Evolutionary conservation across 2,329 filamentous ascomycete genomes (phyloP).

Genomic region (Aspergillus novofumigatus): DNA sequence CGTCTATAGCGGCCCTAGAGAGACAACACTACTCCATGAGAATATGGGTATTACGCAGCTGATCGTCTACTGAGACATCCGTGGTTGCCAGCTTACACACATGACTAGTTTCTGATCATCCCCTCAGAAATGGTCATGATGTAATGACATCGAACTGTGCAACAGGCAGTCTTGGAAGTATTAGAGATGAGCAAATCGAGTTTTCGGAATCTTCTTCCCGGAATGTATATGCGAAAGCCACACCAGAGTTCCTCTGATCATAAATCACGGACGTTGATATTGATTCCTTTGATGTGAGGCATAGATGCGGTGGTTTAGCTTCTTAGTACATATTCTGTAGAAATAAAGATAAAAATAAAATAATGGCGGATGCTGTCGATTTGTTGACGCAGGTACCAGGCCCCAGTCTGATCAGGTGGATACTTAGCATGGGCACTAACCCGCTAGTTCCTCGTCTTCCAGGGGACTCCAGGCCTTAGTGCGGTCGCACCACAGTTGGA

Average conservation of each 20-base stretch:
- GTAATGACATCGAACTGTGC: slow-evolving; percentile 1
- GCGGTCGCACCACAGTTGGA: background rate
- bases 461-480: background rate
- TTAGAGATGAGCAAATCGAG: background rate
- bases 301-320: background rate
- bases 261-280: background rate
- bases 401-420: slow-evolving; percentile 2
- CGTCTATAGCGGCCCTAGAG: background rate
- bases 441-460: background rate
- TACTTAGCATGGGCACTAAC: background rate
- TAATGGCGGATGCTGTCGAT: background rate
- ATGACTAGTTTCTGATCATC: slow-evolving; percentile 1
- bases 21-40: no score
- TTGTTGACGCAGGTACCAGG: slow-evolving; percentile 6
- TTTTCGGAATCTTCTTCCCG: background rate
- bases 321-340: background rate
- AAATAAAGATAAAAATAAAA: background rate
- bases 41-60: background rate
- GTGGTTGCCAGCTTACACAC: slow-evolving; percentile 3
- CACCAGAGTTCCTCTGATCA: background rate
- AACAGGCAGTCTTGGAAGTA: background rate
- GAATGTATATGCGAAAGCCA: background rate
- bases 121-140: slow-evolving; percentile 2
- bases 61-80: slow-evolving; percentile 6
- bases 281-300: background rate